phyloP scores from a whole-genome alignment of 495 filamentous ascomycete genomes.

The Xylaria grammica region DNA sequence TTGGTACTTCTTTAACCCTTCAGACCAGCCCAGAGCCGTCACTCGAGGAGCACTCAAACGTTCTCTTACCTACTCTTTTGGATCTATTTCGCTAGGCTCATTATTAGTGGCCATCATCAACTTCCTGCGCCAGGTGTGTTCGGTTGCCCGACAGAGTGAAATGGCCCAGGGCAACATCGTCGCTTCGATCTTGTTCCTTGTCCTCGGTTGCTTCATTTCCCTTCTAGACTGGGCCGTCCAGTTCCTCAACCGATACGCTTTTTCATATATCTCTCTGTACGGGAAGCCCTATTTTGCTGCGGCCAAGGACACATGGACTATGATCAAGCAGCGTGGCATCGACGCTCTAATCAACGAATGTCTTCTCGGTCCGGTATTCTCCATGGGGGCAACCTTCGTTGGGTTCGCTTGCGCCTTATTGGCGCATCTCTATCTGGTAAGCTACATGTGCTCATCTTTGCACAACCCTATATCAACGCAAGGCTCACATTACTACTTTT shows the following conservation, averaged over 20 bases:
- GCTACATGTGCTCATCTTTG: constrained; percentile 28
- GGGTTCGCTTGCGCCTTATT: constrained; percentile 81
- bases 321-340: constrained; percentile 91
- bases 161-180: constrained; percentile 71
- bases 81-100: constrained; percentile 85
- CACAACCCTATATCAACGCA: neutral
- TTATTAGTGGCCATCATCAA: constrained; percentile 88
- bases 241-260: constrained; percentile 83
- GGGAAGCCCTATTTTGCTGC: constrained; percentile 84
- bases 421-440: constrained; percentile 80
- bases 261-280: constrained; percentile 90
- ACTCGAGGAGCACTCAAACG: constrained; percentile 79
- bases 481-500: constrained; percentile 9
- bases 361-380: constrained; percentile 87
- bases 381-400: constrained; percentile 83
- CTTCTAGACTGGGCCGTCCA: constrained; percentile 84
- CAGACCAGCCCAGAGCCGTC: constrained; percentile 71
- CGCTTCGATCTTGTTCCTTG: constrained; percentile 68
- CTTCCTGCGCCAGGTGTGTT: constrained; percentile 76
- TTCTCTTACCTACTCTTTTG: constrained; percentile 87
- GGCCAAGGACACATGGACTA: constrained; percentile 86
- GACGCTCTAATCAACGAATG: constrained; percentile 91
- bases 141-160: constrained; percentile 69
- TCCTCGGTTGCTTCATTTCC: constrained; percentile 75
- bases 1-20: constrained; percentile 80